phyloP scores from a whole-genome alignment of 345 rosid species.

The Pugionium cornutum region DNA sequence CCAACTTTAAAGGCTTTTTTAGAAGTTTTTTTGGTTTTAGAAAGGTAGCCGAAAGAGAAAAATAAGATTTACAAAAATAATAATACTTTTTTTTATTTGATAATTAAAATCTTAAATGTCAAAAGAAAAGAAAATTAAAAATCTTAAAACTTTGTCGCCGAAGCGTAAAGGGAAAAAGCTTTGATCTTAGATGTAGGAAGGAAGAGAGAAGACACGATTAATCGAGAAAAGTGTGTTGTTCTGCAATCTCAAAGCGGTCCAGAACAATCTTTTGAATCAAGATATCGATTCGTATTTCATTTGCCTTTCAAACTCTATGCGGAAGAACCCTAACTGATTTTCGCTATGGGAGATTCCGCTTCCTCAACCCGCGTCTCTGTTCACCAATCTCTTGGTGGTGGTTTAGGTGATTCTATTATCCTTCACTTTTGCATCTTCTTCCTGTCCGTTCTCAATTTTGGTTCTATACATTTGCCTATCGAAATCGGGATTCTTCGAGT shows the following conservation, averaged over 20 bases:
- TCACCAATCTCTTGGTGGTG: constrained; percentile 78
- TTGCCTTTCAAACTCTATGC: constrained; percentile 3
- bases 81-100: neutral
- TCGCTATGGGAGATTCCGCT: constrained; percentile 56
- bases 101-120: constrained; percentile 9
- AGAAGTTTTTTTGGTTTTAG: too few species aligned
- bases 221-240: neutral
- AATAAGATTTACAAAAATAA: neutral
- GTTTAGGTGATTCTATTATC: constrained; percentile 48
- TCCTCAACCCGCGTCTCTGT: constrained; percentile 53
- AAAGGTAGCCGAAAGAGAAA: too few species aligned
- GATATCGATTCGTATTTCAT: constrained; percentile 3
- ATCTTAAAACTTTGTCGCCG: constrained; percentile 18
- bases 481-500: neutral
- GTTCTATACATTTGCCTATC: neutral
- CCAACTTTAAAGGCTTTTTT: too few species aligned
- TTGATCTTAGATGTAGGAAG: neutral
- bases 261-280: neutral
- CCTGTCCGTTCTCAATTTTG: too few species aligned
- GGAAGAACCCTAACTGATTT: constrained; percentile 38
- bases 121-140: too few species aligned
- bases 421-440: neutral
- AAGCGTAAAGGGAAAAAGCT: constrained; percentile 25
- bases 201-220: constrained; percentile 26
- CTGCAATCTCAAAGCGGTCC: neutral